Percentiles rank a stretch among this genome's conserved stretches.
These are phyloP conservation scores for Multifurca ochricompacta DNA, from an alignment of 768 basidiomycete genomes.

Conservation along the genomic window DNA sequence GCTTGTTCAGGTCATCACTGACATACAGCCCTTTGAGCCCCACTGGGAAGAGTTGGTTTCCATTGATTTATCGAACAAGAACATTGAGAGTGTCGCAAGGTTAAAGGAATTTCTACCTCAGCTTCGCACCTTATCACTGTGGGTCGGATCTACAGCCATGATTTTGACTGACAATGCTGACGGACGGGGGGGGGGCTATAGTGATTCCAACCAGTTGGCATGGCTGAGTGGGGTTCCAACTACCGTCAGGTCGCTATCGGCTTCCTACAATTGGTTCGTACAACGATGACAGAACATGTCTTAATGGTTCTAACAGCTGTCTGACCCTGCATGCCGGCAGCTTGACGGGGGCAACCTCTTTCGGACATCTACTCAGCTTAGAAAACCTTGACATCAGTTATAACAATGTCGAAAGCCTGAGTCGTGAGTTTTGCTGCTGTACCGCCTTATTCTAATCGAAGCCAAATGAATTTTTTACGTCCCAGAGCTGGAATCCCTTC, in stretches of 20 bases:
- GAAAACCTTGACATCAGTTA: slow-evolving; percentile 86
- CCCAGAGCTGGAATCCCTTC: slow-evolving; percentile 77
- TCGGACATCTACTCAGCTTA: slow-evolving; percentile 76
- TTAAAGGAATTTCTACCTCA: slow-evolving; percentile 86
- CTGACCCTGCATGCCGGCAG: slow-evolving; percentile 31
- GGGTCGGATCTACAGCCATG: slow-evolving; percentile 29
- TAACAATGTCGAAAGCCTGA: slow-evolving; percentile 83
- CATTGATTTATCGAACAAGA: slow-evolving; percentile 69
- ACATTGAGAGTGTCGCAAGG: slow-evolving; percentile 73
- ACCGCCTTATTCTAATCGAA: slow-evolving; percentile 17
- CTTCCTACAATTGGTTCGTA: slow-evolving; percentile 65
- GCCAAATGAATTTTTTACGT: slow-evolving; percentile 20
- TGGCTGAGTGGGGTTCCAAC: slow-evolving; percentile 77
- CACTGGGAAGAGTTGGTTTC: slow-evolving; percentile 77
- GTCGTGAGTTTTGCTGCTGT: slow-evolving; percentile 42
- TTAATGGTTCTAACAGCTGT: background rate
- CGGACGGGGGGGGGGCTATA: slow-evolving; percentile 29
- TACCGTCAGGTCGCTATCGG: slow-evolving; percentile 67
- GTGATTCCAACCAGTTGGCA: slow-evolving; percentile 64
- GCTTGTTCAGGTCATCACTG: slow-evolving; percentile 87
- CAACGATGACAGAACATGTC: background rate
- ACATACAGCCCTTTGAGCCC: slow-evolving; percentile 90
- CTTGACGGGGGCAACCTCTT: slow-evolving; percentile 81
- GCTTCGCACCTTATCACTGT: slow-evolving; percentile 72
- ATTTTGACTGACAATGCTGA: background rate